Evolutionary conservation across 768 basidiomycete species (phyloP), one percentile per base, ranked within the genome.

Genomic region (Boletus reticuloceps): DNA sequence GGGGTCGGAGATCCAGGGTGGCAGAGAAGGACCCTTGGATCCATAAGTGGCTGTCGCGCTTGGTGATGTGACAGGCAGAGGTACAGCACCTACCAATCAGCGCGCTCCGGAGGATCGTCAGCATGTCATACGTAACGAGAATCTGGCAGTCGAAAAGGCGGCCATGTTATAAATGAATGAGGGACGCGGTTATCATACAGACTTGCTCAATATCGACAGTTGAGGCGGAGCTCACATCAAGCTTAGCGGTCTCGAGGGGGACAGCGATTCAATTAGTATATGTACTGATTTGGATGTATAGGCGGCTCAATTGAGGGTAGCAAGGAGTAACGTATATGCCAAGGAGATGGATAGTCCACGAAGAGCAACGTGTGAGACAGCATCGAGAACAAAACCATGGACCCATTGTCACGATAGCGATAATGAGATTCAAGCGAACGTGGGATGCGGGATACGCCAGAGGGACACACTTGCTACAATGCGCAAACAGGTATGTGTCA

Each of bases 341-440:
- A 54, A 59, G 42, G 69, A 53, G 42, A 47, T 54, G 47, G 58
- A 66, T 63, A 64, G 59, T 63, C 65, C 68, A 60, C 44, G 1
- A 37, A 54, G 49, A 59, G 51, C 55, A 53, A 49, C 8, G 22
- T 25, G 37, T 41, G 43, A 51, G 53, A 65, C 52, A 64, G 64
- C 57, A 64, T 64, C 65, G 58, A 56, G 58, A 60, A 59, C 64
- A 66, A 65, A 57, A 55, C 58, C 50, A 49, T 11, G 39, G 34
- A 54, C 63, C 49, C 46, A 53, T 58, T 47, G 54, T 60, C 57
- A 56, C 66, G 69, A 69, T 50, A 64, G 50, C 60, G 59, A 65
- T 67, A 71, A 68, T 59, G 38, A 62, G 61, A 64, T 52, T 69
- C 70, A 68, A 74, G 71, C 22, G 69, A 70, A 61, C 56, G 67